Evolutionary conservation across 192 early-diverging fungal species (phyloP), one percentile per base, ranked within the genome.

Genomic region (Coemansia sp.): DNA sequence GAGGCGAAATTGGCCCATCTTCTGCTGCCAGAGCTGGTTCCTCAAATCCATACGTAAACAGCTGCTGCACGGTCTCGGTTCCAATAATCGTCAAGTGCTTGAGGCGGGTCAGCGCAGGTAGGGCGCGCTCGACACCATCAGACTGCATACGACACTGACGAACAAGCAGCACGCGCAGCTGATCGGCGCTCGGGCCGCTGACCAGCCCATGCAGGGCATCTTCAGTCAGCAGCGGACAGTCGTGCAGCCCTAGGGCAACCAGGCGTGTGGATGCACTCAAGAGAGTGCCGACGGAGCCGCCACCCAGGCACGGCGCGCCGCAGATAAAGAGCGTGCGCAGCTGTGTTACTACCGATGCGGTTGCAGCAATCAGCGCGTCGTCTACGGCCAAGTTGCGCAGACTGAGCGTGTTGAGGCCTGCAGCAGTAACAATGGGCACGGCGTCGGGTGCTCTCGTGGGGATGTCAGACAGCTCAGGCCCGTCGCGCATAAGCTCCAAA

Each of bases 71-170:
- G 22, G 60, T 49, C 70, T 78, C 76, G 12, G 60, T 62, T 15
- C 76, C 76, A 19, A 63, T 32, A 4, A 78, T 56, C 0, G 70
- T 55, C 32, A 78, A 54, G 47, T 69, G 66, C 63, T 63, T 65
- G 32, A 72, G 53, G 25, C 32, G 38, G 25, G 66, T 58, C n/a
- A 78, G 59, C 11, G 66, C 23, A 17, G 76, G 45, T 17, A 78
- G 51, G 22, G 59, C 63, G 32, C 65, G 54, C 60, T 78, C 76
- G 23, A 72, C 19, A 38, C 66, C 76, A 4, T 72, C 76, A 15
- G 76, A 78, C 60, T 78, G 76, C 70, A 78, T 59, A 14, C 57
- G 66, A 43, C 76, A 78, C 56, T 66, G 62, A 23, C 63, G 35
- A 2, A 78, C 62, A 4, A 72, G 21, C 17, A 78, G 62, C 8